Conservation (phyloP, 2,329 filamentous ascomycete genomes). For the Exophiala mesophila region DNA sequence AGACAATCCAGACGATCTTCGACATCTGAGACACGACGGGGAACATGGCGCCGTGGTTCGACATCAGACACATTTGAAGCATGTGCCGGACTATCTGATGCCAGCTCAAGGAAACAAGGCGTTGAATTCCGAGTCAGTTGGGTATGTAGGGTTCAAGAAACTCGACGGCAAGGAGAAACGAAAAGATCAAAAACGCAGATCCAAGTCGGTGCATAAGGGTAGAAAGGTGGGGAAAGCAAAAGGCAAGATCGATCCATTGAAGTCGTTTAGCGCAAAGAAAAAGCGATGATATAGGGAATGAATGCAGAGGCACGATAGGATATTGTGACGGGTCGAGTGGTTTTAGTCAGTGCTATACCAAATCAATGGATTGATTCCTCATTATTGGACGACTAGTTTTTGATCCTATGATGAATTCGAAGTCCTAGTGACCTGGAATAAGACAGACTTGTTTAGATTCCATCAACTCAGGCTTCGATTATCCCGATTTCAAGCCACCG, state of each 20-base stretch:
- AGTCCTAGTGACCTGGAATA: too few relatives aligned
- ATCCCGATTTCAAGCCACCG: neutral
- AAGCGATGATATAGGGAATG: conserved; percentile 9
- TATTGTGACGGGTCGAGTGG: too few relatives aligned
- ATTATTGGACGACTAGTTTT: too few relatives aligned
- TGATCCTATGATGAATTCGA: too few relatives aligned
- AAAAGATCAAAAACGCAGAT: conserved; percentile 39
- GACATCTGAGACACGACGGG: conserved; percentile 82
- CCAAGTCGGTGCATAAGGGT: conserved; percentile 32
- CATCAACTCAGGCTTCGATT: too few relatives aligned
- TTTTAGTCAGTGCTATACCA: too few relatives aligned
- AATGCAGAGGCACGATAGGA: too few relatives aligned
- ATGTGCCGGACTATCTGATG: conserved; percentile 89
- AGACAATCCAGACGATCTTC: conserved; percentile 86
- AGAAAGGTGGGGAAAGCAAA: conserved; percentile 42
- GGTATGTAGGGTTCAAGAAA: conserved; percentile 66
- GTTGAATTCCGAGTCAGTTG: conserved; percentile 60
- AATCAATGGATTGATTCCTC: too few relatives aligned
- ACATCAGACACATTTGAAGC: conserved; percentile 83
- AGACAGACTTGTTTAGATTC: too few relatives aligned
- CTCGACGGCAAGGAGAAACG: conserved; percentile 45
- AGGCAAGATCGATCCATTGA: conserved; percentile 77
- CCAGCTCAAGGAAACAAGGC: conserved; percentile 70
- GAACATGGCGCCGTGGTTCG: conserved; percentile 67
- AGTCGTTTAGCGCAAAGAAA: conserved; percentile 69